Base-by-base conservation (phyloP, 495 filamentous ascomycete genomes). In the Margaritispora aquatica region DNA sequence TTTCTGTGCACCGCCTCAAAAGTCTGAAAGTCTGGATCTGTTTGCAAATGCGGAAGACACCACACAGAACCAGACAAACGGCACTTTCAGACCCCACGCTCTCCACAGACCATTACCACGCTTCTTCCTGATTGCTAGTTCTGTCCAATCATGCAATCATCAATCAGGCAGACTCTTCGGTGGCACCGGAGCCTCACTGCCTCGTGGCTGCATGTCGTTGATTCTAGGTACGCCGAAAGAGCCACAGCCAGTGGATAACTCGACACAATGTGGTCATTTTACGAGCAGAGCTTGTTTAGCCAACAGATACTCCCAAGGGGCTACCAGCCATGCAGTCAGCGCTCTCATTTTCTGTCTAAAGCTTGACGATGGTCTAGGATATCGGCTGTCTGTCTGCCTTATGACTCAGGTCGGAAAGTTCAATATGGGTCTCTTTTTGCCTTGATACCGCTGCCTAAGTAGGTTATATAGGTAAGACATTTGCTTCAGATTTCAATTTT, bases 301-400 rank as follows among this genome's bases (percentile, higher is more conserved):
- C n/a, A n/a, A n/a, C n/a, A n/a, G n/a, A n/a, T n/a, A n/a, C n/a
- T n/a, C n/a, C n/a, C n/a, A n/a, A n/a, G n/a, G n/a, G 41, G 54
- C 38, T n/a, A 57, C 29, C 41, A 55, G 54, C 20, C 47, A 58
- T 58, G 55, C 55, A 51, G 55, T 58, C 46, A 58, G 55, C 41
- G 24, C 19, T 13, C 10, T 13, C 11, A 49, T n/a, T n/a, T n/a
- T n/a, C n/a, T n/a, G n/a, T n/a, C n/a, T n/a, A n/a, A n/a, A n/a
- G n/a, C n/a, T n/a, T n/a, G n/a, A n/a, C n/a, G n/a, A n/a, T n/a
- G n/a, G n/a, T n/a, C n/a, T n/a, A n/a, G n/a, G n/a, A n/a, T n/a
- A n/a, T n/a, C n/a, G n/a, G n/a, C n/a, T n/a, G n/a, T 34, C 29
- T 34, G 15, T 15, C 29, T 9, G 38, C 38, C 38, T 44, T 10